These are phyloP conservation scores for Leptographium lundbergii DNA, from an alignment of 2,329 filamentous ascomycete species.

Conservation along the genomic window DNA sequence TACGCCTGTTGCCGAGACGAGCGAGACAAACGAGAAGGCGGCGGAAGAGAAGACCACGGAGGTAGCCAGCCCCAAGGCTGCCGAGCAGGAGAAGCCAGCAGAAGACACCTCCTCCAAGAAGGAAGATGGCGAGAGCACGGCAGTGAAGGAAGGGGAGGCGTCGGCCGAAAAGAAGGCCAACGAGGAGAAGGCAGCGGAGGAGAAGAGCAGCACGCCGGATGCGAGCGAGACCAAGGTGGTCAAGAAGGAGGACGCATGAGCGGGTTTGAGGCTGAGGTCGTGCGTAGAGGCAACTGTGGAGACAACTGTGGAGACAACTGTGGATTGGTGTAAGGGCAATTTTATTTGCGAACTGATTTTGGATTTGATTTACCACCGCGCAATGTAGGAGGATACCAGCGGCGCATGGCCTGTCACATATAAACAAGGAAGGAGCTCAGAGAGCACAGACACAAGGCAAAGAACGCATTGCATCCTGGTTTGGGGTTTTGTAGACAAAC, in stretches of 20 bases:
- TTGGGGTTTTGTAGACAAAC: neutral
- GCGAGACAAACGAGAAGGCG: neutral
- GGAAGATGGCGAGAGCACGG: neutral
- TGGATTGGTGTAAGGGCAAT: neutral
- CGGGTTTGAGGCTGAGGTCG: neutral
- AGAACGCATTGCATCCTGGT: neutral
- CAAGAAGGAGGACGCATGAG: conserved; percentile 7
- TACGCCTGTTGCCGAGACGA: neutral
- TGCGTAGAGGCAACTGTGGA: neutral
- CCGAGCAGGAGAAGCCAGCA: conserved; percentile 22
- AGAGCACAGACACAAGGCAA: neutral
- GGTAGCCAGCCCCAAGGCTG: conserved; percentile 11
- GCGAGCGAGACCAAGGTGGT: neutral
- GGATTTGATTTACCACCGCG: neutral
- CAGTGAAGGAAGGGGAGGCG: neutral
- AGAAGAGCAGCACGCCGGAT: neutral
- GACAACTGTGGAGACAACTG: neutral
- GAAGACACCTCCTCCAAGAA: neutral
- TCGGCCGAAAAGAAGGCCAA: conserved; percentile 17
- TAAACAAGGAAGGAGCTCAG: neutral
- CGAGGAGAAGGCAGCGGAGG: conserved; percentile 5
- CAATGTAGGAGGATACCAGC: conserved; percentile 2
- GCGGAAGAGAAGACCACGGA: neutral
- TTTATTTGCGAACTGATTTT: neutral
- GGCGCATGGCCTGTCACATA: conserved; percentile 1